Evolutionary conservation across 352 stramenopile species (phyloP).

Genomic region (Phytophthora pisi): DNA sequence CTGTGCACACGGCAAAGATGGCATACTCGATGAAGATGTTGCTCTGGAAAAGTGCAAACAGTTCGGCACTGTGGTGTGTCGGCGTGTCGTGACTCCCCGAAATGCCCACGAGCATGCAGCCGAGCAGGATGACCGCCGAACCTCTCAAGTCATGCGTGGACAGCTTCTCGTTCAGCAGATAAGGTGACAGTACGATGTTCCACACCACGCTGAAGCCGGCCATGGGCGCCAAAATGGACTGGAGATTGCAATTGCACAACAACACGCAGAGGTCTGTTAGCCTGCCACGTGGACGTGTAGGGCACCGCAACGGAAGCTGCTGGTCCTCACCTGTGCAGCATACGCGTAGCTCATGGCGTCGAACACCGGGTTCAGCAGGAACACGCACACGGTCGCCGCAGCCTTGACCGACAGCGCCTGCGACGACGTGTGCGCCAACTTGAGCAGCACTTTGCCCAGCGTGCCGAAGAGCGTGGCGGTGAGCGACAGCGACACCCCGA

Average conservation of each 20-base stretch:
- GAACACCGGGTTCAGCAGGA: slow-evolving; percentile 86
- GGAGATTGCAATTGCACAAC: slow-evolving; percentile 24
- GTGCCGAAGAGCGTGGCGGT: slow-evolving; percentile 86
- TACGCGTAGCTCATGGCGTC: slow-evolving; percentile 89
- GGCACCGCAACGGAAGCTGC: neutral
- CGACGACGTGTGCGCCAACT: slow-evolving; percentile 75
- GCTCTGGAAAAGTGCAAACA: slow-evolving; percentile 80
- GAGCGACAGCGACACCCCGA: slow-evolving; percentile 81
- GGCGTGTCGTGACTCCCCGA: slow-evolving; percentile 84
- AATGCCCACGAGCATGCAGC: slow-evolving; percentile 77
- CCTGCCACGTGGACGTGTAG: slow-evolving; percentile 17
- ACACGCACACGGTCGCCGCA: slow-evolving; percentile 79
- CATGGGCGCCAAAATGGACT: slow-evolving; percentile 89
- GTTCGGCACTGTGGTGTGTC: slow-evolving; percentile 74
- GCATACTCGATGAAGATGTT: slow-evolving; percentile 77
- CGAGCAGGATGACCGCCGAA: slow-evolving; percentile 75
- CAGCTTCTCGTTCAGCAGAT: slow-evolving; percentile 80
- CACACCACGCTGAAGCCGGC: slow-evolving; percentile 88
- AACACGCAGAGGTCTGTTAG: slow-evolving; percentile 23
- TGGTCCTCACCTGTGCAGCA: slow-evolving; percentile 65
- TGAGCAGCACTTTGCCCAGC: slow-evolving; percentile 88
- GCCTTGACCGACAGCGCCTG: slow-evolving; percentile 63
- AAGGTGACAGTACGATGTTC: slow-evolving; percentile 87
- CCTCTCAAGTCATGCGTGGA: slow-evolving; percentile 76
- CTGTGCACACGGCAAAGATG: slow-evolving; percentile 44